Conservation (phyloP, 78 protist species). For the Tieghemostelium lacteum region DNA sequence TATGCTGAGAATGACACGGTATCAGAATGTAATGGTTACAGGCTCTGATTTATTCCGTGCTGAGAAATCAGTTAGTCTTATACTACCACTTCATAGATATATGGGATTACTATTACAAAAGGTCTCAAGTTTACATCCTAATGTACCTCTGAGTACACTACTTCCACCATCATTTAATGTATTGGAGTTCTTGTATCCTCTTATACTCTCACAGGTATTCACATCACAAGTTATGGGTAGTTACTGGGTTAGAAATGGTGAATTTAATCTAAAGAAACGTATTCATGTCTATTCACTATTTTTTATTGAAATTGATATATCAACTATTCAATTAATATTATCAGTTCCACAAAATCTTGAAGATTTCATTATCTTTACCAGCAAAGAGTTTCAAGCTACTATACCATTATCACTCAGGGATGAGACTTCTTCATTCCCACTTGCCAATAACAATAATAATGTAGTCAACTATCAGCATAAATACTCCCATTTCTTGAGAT, state of each 20-base stretch:
- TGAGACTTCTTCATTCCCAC: not conserved
- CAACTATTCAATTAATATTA: slow-evolving; percentile 36
- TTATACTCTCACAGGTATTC: slow-evolving; percentile 16
- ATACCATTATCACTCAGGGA: not conserved
- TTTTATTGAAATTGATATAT: slow-evolving; percentile 61
- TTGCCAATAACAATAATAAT: too few species aligned
- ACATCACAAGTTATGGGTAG: slow-evolving; percentile 24
- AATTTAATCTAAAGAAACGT: slow-evolving; percentile 6
- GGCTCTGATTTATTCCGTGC: slow-evolving; percentile 16
- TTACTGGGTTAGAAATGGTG: slow-evolving; percentile 67
- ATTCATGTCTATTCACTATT: slow-evolving; percentile 22
- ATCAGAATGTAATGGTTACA: slow-evolving; percentile 9
- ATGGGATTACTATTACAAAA: not conserved
- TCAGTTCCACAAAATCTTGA: not conserved
- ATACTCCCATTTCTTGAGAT: slow-evolving; percentile 44
- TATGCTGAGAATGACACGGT: not conserved
- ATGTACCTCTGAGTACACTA: not conserved
- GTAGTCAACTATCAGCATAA: slow-evolving; percentile 44
- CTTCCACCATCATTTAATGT: slow-evolving; percentile 16
- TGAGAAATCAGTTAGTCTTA: slow-evolving; percentile 7
- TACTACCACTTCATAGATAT: slow-evolving; percentile 35
- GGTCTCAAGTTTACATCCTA: not conserved
- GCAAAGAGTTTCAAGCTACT: slow-evolving; percentile 58
- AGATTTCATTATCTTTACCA: slow-evolving; percentile 28
- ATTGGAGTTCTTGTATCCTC: not conserved